Percentiles rank a stretch among this genome's conserved stretches.
Conservation (phyloP, 2,329 filamentous ascomycete genomes). For the Aspergillus sp. region DNA sequence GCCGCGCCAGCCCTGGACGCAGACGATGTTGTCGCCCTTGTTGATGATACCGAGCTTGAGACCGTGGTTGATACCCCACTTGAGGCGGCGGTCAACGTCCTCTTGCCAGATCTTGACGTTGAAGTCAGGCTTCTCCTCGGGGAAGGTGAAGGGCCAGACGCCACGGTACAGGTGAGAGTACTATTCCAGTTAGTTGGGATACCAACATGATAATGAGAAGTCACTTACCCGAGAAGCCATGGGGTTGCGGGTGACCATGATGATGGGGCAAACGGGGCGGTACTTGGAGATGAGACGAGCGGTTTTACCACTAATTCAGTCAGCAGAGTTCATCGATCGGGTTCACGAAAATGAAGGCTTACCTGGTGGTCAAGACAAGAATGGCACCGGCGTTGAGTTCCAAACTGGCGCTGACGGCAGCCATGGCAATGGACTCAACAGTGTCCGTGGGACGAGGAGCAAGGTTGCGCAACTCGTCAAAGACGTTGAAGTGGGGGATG, state of each 20-base stretch:
- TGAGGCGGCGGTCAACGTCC: constrained; percentile 94
- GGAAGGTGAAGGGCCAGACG: constrained; percentile 95
- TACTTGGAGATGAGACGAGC: constrained; percentile 97
- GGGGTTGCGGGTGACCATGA: constrained; percentile 92
- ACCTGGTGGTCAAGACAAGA: constrained; percentile 88
- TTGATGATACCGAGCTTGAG: constrained; percentile 74
- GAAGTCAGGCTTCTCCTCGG: constrained; percentile 91
- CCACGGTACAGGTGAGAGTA: constrained; percentile 95
- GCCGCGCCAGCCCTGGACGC: constrained; percentile 62
- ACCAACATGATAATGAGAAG: not conserved
- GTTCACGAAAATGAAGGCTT: constrained; percentile 20
- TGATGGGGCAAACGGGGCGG: constrained; percentile 96
- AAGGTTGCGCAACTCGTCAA: constrained; percentile 85
- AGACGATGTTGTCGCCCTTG: constrained; percentile 65
- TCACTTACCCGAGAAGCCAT: constrained; percentile 63
- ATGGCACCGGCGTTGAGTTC: constrained; percentile 96
- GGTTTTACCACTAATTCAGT: constrained; percentile 64
- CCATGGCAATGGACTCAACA: constrained; percentile 93
- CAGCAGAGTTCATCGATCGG: constrained; percentile 12
- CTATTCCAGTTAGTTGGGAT: constrained; percentile 21
- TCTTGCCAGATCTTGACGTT: constrained; percentile 92
- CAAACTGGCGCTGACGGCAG: constrained; percentile 87
- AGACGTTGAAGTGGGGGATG: constrained; percentile 93
- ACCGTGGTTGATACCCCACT: constrained; percentile 88
- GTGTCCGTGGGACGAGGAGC: constrained; percentile 77